phyloP scores from a whole-genome alignment of 495 filamentous ascomycete species.

The Talaromyces nanjingensis region DNA sequence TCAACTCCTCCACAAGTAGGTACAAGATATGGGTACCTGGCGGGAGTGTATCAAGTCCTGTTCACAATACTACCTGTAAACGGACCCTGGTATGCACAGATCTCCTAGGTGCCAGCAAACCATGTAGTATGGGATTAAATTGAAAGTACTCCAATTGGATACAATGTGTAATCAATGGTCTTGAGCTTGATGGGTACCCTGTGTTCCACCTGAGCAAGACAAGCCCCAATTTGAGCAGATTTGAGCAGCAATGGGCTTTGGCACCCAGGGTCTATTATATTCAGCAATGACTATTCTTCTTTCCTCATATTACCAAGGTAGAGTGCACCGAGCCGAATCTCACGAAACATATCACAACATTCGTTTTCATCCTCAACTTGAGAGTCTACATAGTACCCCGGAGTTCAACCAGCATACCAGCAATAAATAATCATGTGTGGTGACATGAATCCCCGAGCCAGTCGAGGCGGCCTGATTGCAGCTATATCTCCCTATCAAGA shows the following conservation, averaged over 20 bases:
- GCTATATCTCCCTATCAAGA: background rate
- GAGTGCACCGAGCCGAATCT: no score
- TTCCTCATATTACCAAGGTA: background rate
- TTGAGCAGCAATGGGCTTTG: conserved; percentile 1
- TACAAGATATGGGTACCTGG: background rate
- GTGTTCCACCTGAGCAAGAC: background rate
- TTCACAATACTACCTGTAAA: background rate
- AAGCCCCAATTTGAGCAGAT: background rate
- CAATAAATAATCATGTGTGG: background rate
- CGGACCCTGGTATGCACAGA: background rate
- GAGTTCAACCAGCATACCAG: background rate
- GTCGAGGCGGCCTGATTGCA: background rate
- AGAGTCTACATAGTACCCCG: background rate
- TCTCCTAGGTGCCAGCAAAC: background rate
- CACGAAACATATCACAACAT: no score
- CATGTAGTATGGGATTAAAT: no score
- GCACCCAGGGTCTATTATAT: no score
- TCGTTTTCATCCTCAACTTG: background rate
- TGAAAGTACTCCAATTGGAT: background rate
- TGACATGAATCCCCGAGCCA: background rate
- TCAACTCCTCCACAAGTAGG: no score
- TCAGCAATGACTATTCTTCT: no score
- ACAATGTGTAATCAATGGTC: background rate
- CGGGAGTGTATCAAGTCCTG: background rate
- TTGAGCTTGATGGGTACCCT: background rate